These are phyloP conservation scores for Lodderomyces oxycetoniae DNA, from an alignment of 1,139 yeast genomes.

Conservation along the genomic window DNA sequence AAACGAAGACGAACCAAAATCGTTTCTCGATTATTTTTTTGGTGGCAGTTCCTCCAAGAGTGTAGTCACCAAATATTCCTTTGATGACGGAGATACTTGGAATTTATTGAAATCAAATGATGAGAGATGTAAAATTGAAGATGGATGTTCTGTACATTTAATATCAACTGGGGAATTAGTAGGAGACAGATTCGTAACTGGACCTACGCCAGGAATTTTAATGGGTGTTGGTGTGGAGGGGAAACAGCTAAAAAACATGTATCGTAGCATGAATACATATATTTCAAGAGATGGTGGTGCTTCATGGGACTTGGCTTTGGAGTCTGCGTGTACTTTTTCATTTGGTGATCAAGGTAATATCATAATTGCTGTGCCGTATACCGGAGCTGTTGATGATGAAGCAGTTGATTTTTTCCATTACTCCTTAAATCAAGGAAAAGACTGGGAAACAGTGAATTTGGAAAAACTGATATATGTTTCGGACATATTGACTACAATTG, in stretches of 20 bases:
- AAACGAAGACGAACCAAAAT: conserved; percentile 15
- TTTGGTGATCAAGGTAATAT: conserved; percentile 83
- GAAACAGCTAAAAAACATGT: conserved; percentile 20
- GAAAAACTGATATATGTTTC: conserved; percentile 45
- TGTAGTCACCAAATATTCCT: conserved; percentile 37
- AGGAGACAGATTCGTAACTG: conserved; percentile 56
- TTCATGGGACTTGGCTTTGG: conserved; percentile 58
- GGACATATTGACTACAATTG: conserved; percentile 57
- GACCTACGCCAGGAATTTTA: conserved; percentile 71
- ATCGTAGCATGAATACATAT: conserved; percentile 42
- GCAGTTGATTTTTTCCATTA: conserved; percentile 37
- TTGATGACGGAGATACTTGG: conserved; percentile 70
- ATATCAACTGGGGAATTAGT: conserved; percentile 45
- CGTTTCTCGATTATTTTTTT: conserved; percentile 25
- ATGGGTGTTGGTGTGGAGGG: conserved; percentile 58
- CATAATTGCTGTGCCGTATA: conserved; percentile 55
- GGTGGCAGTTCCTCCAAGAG: conserved; percentile 22
- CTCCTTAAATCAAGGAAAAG: conserved; percentile 70
- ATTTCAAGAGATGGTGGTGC: conserved; percentile 77
- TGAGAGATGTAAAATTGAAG: conserved; percentile 40
- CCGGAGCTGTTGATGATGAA: conserved; percentile 17
- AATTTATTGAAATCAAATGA: conserved; percentile 43
- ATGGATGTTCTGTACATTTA: conserved; percentile 55
- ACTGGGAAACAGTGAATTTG: conserved; percentile 55
- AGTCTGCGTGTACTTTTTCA: conserved; percentile 52